phyloP scores from a whole-genome alignment of 257 asterid species.

The Penstemon barbatus region DNA sequence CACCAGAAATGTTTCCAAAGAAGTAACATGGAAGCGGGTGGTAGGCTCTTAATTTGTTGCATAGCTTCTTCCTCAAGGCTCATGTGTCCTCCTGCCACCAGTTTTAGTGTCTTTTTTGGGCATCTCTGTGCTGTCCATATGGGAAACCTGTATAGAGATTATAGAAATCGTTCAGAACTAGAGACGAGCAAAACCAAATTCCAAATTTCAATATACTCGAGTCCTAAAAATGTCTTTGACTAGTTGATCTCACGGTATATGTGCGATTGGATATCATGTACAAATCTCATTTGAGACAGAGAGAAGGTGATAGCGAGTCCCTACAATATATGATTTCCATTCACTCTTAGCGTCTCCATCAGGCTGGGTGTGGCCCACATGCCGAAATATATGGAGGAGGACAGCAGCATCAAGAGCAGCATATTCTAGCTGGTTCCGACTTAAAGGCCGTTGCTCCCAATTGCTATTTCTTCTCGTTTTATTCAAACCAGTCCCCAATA shows the following conservation, averaged over 20 bases:
- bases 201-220: not conserved
- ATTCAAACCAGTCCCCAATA: slow-evolving; percentile 76
- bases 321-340: slow-evolving; percentile 94
- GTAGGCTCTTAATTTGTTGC: slow-evolving; percentile 2
- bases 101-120: slow-evolving; percentile 36
- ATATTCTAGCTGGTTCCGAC: slow-evolving; percentile 82
- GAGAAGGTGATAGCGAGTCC: slow-evolving; percentile 22
- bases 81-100: slow-evolving; percentile 7
- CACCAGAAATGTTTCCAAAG: not conserved
- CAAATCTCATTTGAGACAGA: not conserved
- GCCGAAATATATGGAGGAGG: slow-evolving; percentile 80
- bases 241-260: no score
- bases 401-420: slow-evolving; percentile 99
- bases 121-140: slow-evolving; percentile 46
- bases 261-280: no score
- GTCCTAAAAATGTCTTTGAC: no score
- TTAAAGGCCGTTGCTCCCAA: slow-evolving; percentile 95
- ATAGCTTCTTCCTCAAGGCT: not conserved
- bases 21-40: not conserved
- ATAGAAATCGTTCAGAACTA: slow-evolving; percentile 6
- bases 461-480: slow-evolving; percentile 94
- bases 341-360: slow-evolving; percentile 56
- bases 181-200: not conserved
- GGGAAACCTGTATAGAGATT: slow-evolving; percentile 55
- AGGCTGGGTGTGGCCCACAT: slow-evolving; percentile 58